Percentiles rank a stretch among this genome's conserved stretches.
Evolutionary conservation across 257 asterid species (phyloP).

Genomic region (Solanum etuberosum): DNA sequence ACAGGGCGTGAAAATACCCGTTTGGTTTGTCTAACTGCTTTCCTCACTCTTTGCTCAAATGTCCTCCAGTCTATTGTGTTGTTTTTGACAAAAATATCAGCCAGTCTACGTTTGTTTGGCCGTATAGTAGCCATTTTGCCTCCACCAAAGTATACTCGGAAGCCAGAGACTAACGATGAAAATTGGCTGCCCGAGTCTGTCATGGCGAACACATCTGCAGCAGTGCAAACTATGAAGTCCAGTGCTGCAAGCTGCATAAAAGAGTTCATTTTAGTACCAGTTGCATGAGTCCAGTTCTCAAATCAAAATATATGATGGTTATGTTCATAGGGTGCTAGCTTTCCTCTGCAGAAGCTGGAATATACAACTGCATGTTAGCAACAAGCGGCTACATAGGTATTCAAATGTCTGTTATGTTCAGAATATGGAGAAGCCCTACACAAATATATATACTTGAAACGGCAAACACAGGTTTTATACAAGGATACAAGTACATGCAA

Average conservation of each 20-base stretch:
- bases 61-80: slow-evolving; percentile 88
- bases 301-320: neutral
- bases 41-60: slow-evolving; percentile 81
- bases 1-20: slow-evolving; percentile 81
- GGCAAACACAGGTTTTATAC: neutral
- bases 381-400: neutral
- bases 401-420: neutral
- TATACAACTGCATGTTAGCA: neutral
- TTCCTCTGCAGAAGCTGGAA: neutral
- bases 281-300: neutral
- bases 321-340: neutral
- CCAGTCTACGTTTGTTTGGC: slow-evolving; percentile 93
- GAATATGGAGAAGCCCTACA: neutral
- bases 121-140: slow-evolving; percentile 91
- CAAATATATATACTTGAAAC: neutral
- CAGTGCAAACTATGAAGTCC: slow-evolving; percentile 89
- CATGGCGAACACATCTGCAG: slow-evolving; percentile 89
- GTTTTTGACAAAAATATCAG: slow-evolving; percentile 84
- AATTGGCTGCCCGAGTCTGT: slow-evolving; percentile 98
- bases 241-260: slow-evolving; percentile 83
- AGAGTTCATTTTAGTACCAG: neutral
- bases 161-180: slow-evolving; percentile 87
- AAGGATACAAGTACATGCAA: neutral
- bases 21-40: slow-evolving; percentile 88
- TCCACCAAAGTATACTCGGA: slow-evolving; percentile 73